phyloP scores from a whole-genome alignment of 2,329 filamentous ascomycete genomes.

The Pseudogymnoascus sp. region DNA sequence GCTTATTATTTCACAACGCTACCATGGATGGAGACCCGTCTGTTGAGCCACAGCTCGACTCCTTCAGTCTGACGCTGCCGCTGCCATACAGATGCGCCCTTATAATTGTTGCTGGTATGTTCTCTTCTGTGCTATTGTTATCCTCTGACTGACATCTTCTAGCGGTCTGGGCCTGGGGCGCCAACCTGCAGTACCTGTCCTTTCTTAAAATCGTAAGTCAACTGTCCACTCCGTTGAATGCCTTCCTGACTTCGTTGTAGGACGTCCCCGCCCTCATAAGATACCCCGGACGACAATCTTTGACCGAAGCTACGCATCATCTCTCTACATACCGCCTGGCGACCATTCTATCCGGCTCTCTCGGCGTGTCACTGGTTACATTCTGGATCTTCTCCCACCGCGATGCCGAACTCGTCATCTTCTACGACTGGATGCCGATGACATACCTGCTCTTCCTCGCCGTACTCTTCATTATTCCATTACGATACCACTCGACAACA shows the following conservation, averaged over 20 bases:
- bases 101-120: conserved; percentile 71
- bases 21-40: conserved; percentile 66
- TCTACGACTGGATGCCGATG: conserved; percentile 80
- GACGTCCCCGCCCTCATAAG: conserved; percentile 80
- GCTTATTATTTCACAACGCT: conserved; percentile 5
- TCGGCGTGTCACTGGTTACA: conserved; percentile 60
- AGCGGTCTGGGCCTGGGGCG: conserved; percentile 93
- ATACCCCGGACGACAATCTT: conserved; percentile 67
- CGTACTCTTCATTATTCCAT: conserved; percentile 62
- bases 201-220: conserved; percentile 60
- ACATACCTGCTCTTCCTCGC: conserved; percentile 67
- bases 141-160: conserved; percentile 15
- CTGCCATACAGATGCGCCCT: conserved; percentile 83
- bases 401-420: conserved; percentile 57
- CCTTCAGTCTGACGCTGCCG: conserved; percentile 78
- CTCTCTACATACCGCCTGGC: conserved; percentile 80
- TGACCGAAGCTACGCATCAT: conserved; percentile 66
- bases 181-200: conserved; percentile 82
- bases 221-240: neutral
- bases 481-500: conserved; percentile 56
- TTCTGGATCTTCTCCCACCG: conserved; percentile 80
- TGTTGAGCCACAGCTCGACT: conserved; percentile 65
- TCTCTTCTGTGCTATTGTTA: neutral
- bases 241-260: conserved; percentile 27
- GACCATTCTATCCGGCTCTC: conserved; percentile 62